Evolutionary conservation across 2,329 filamentous ascomycete species (phyloP).

Genomic region (Fulvia fulva): DNA sequence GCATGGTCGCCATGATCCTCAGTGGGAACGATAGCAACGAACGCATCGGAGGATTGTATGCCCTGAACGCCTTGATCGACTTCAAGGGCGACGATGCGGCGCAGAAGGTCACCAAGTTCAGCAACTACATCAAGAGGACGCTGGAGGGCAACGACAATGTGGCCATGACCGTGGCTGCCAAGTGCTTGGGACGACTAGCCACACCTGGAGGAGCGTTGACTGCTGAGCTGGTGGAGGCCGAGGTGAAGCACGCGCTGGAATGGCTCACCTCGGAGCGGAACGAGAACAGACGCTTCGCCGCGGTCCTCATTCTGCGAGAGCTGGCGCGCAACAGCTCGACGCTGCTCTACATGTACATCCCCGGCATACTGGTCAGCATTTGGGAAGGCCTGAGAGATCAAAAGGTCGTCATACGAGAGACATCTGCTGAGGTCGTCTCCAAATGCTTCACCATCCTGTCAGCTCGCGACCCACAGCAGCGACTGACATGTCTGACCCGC

Average conservation of each 20-base stretch:
- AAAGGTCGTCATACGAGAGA: slow-evolving; percentile 86
- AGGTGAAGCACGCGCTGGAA: slow-evolving; percentile 93
- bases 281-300: slow-evolving; percentile 88
- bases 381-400: slow-evolving; percentile 90
- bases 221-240: slow-evolving; percentile 91
- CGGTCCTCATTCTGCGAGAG: slow-evolving; percentile 85
- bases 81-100: slow-evolving; percentile 93
- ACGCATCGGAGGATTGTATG: slow-evolving; percentile 85
- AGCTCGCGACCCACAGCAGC: slow-evolving; percentile 83
- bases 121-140: slow-evolving; percentile 81
- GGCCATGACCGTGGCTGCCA: slow-evolving; percentile 85
- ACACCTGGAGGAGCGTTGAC: slow-evolving; percentile 90
- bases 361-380: slow-evolving; percentile 91
- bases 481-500: slow-evolving; percentile 81
- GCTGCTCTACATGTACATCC: slow-evolving; percentile 90
- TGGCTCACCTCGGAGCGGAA: slow-evolving; percentile 94
- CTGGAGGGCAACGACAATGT: slow-evolving; percentile 86
- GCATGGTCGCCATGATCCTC: slow-evolving; percentile 70
- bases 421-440: slow-evolving; percentile 86
- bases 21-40: slow-evolving; percentile 84
- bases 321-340: slow-evolving; percentile 90
- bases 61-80: slow-evolving; percentile 87
- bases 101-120: slow-evolving; percentile 90
- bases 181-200: slow-evolving; percentile 83
- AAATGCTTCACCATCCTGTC: slow-evolving; percentile 95